A percentile compares a stretch with the other conserved stretches of the same genome.
phyloP scores from a whole-genome alignment of 176 grass and related monocot genomes.

The Carex littledalei region DNA sequence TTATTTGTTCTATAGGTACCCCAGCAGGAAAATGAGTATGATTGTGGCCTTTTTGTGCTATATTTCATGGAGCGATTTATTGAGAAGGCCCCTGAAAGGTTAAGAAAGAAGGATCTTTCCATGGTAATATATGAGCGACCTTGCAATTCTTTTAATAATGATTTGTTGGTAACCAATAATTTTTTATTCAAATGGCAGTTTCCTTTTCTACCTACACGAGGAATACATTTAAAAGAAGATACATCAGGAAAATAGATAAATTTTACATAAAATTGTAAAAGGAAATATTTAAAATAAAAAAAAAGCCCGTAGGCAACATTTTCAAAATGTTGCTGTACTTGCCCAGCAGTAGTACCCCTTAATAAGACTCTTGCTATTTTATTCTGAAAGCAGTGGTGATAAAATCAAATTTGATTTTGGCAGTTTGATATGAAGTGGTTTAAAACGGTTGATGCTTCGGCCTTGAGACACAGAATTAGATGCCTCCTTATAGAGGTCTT shows the following conservation, averaged over 20 bases:
- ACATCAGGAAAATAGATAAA: background rate
- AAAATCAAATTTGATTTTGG: slow-evolving; percentile 5
- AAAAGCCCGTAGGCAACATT: background rate
- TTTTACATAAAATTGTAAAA: background rate
- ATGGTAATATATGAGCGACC: slow-evolving; percentile 30
- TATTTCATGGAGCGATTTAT: slow-evolving; percentile 81
- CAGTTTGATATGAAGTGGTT: slow-evolving; percentile 82
- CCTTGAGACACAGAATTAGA: slow-evolving; percentile 40
- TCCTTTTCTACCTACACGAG: background rate
- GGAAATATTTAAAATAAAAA: background rate
- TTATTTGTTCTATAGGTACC: slow-evolving; percentile 54
- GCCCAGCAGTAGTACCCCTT: background rate
- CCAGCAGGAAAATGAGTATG: slow-evolving; percentile 85
- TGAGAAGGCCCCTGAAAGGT: slow-evolving; percentile 69
- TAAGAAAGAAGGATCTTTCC: slow-evolving; percentile 48
- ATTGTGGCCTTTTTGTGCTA: slow-evolving; percentile 92
- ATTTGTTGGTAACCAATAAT: slow-evolving; percentile 16
- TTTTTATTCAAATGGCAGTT: slow-evolving; percentile 10
- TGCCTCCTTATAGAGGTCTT: slow-evolving; percentile 40
- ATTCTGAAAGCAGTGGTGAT: background rate
- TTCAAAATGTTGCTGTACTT: slow-evolving; percentile 1
- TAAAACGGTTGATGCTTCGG: slow-evolving; percentile 57
- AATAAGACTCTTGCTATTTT: slow-evolving; percentile 8
- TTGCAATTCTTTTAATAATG: slow-evolving; percentile 1
- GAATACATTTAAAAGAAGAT: background rate